These are phyloP conservation scores for Chaetomium sp. DNA, from an alignment of 2,329 filamentous ascomycete genomes.

Conservation along the genomic window DNA sequence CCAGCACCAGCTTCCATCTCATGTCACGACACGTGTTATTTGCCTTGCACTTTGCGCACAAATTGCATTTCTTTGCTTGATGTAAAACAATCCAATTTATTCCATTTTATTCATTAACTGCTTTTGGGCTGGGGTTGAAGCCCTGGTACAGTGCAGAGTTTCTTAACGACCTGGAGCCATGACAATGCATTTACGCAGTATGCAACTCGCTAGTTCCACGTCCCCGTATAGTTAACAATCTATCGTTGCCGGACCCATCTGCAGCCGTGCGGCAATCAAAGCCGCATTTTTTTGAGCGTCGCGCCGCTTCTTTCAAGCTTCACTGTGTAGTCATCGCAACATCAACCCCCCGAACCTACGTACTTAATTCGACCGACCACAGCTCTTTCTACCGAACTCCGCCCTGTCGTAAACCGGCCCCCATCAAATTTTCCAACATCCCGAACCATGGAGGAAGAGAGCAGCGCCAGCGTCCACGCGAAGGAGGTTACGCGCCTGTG, in stretches of 20 bases:
- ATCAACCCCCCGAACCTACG: not conserved
- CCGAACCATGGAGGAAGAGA: slow-evolving; percentile 48
- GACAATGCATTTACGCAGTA: not conserved
- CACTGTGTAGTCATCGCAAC: not conserved
- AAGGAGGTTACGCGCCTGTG: slow-evolving; percentile 71
- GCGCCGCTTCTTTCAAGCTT: slow-evolving; percentile 7
- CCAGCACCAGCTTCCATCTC: not conserved
- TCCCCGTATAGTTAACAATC: not conserved
- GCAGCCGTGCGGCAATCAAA: slow-evolving; percentile 6
- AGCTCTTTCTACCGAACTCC: not conserved
- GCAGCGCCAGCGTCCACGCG: slow-evolving; percentile 40
- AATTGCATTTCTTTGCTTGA: too few relatives aligned
- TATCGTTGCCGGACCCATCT: slow-evolving; percentile 1
- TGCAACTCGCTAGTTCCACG: not conserved
- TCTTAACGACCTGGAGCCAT: not conserved
- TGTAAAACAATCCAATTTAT: not conserved
- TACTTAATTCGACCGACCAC: not conserved
- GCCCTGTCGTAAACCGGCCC: not conserved
- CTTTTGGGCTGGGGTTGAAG: too few relatives aligned
- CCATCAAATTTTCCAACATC: not conserved
- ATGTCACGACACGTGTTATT: too few relatives aligned
- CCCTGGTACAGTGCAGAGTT: not conserved
- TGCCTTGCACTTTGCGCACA: too few relatives aligned
- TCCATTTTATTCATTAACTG: too few relatives aligned
- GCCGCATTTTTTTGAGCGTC: slow-evolving; percentile 9